Base-by-base conservation (phyloP, 192 early-diverging fungal species). In the Gonapodya prolifera region DNA sequence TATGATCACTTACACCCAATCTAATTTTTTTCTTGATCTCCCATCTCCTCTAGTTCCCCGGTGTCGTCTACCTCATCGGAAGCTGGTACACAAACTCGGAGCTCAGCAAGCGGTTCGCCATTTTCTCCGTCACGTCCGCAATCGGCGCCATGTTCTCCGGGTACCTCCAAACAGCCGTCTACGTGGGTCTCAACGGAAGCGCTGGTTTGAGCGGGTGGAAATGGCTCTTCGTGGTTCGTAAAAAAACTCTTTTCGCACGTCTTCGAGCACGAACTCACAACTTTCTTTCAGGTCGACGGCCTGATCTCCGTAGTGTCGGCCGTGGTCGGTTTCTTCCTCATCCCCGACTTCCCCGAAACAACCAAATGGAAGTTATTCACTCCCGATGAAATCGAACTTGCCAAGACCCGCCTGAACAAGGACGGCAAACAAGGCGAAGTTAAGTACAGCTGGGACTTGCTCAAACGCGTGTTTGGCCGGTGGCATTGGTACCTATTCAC, bases 81-180 rank as follows among this genome's bases (percentile, higher is more conserved):
- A 73, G 18, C 31, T 73, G 71, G 71, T 73, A 73, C 71, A 73
- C 71, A 2, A 18, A 32, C 71, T 2, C 71, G 8, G 71, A 73
- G 31, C 32, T 73, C 18, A 16, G 8, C 2, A 73, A 73, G 71
- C 71, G 71, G 31, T 32, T 73, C 71, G 18, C 71, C 8, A 18
- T 73, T 2, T 73, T 73, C 32, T 18, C 71, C 18, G 71, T 73
- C 28, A 73, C 71, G 8, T 18, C 71, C 28, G 18, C 18, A 18
- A 73, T 73, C 31, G 71, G 71, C 16, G 71, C 71, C 31, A 73
- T 73, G 71, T 73, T 73, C 32, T 73, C 71, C 28, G 71, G 71
- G 8, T 73, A 73, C 71, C 31, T 73, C 8, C 71, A 73, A 32
- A 32, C 71, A 13, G 71, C 71, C n/a, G 45, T 69, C 71, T 73